Conservation (phyloP, 2,329 filamentous ascomycete species). For the Tolypocladium tundrense region DNA sequence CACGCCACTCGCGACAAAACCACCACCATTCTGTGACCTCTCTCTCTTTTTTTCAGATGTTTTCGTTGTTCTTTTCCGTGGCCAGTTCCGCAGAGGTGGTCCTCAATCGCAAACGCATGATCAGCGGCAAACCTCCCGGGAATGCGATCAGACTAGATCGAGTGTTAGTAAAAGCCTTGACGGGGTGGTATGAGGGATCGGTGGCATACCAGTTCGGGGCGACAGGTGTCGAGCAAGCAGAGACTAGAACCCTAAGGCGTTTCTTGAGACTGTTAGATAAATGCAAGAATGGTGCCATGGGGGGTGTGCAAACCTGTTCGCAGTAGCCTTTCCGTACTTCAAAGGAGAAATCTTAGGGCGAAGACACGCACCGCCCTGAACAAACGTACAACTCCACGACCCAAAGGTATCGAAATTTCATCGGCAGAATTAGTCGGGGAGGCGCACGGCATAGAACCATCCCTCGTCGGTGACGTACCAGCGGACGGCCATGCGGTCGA, state of each 20-base stretch:
- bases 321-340: background rate
- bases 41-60: background rate
- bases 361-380: background rate
- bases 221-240: background rate
- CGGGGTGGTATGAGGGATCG: background rate
- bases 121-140: background rate
- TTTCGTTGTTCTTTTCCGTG: background rate
- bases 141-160: background rate
- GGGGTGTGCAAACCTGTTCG: background rate
- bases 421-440: slow-evolving; percentile 24
- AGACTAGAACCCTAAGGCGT: background rate
- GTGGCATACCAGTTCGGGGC: background rate
- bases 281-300: background rate
- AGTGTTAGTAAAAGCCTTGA: background rate
- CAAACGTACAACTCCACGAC: background rate
- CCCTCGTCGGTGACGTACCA: slow-evolving; percentile 51
- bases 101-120: background rate
- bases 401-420: background rate
- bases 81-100: no score
- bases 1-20: background rate
- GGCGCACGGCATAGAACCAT: slow-evolving; percentile 50
- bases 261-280: background rate
- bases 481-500: slow-evolving; percentile 47
- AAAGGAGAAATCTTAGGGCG: background rate
- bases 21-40: background rate